phyloP scores from a whole-genome alignment of 768 basidiomycete species.

The Russula olivacea region DNA sequence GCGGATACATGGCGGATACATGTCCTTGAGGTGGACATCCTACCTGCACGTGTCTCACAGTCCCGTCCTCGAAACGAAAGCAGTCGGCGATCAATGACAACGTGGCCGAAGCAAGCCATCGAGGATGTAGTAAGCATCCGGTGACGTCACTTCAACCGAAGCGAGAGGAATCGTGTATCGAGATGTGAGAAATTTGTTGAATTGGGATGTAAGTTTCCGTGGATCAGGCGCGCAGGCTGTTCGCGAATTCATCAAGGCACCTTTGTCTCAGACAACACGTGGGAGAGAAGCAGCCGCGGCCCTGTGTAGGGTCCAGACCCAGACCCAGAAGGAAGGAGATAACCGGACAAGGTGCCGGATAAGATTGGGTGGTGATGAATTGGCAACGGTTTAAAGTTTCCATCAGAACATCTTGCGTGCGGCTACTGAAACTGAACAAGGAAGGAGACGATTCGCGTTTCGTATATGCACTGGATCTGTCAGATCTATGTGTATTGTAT shows the following conservation, averaged over 20 bases:
- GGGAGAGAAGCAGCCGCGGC: conserved; percentile 11
- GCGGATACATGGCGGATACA: neutral
- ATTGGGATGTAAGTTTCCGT: conserved; percentile 23
- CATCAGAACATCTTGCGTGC: conserved; percentile 17
- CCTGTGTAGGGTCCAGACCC: neutral
- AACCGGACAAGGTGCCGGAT: conserved; percentile 15
- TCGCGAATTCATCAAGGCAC: conserved; percentile 6
- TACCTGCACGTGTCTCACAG: conserved; percentile 1
- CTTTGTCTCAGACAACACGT: neutral
- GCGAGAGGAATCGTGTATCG: conserved; percentile 8
- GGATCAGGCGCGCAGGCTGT: conserved; percentile 10
- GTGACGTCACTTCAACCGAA: conserved; percentile 17
- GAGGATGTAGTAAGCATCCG: neutral
- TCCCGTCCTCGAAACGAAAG: neutral
- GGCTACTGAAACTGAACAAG: conserved; percentile 3
- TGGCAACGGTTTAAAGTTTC: conserved; percentile 16
- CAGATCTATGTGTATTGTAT: neutral
- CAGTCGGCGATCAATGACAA: neutral
- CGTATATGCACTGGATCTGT: too few relatives aligned
- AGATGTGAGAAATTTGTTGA: neutral
- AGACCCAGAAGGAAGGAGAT: conserved; percentile 11
- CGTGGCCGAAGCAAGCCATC: neutral
- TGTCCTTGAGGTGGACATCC: conserved; percentile 4
- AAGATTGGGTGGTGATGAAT: conserved; percentile 18
- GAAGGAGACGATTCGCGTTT: neutral